Evolutionary conservation across 108 stramenopile genomes (phyloP).

Genomic region (Stephanodiscus triporus): DNA sequence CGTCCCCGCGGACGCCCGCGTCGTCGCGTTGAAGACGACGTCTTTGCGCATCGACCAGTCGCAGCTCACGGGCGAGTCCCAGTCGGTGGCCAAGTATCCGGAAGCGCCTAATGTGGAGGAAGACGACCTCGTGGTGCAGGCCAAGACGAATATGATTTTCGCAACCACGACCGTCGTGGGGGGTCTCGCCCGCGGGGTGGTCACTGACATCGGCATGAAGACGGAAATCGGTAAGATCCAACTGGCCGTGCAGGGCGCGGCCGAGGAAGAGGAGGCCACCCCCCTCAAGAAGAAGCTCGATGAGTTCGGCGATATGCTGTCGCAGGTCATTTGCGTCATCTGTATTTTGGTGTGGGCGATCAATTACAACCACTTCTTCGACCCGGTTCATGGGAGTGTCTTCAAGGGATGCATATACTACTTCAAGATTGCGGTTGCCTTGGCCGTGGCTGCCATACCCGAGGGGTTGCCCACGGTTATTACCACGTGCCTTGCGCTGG

Average conservation of each 20-base stretch:
- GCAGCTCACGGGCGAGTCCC: constrained; percentile 57
- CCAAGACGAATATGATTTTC: constrained; percentile 84
- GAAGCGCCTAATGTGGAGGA: constrained; percentile 21
- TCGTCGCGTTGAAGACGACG: constrained; percentile 40
- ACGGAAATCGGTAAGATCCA: constrained; percentile 88
- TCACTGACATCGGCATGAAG: constrained; percentile 69
- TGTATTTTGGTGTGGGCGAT: constrained; percentile 80
- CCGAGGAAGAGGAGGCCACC: constrained; percentile 70
- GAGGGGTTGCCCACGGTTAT: constrained; percentile 87
- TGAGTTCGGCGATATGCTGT: constrained; percentile 77
- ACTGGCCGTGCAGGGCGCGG: constrained; percentile 52
- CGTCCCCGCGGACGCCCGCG: constrained; percentile 75
- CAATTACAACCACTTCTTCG: constrained; percentile 64
- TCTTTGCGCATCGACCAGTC: constrained; percentile 48
- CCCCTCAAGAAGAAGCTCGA: constrained; percentile 88
- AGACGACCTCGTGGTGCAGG: constrained; percentile 55
- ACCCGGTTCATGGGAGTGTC: constrained; percentile 63
- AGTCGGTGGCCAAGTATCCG: constrained; percentile 36
- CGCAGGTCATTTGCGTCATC: constrained; percentile 76
- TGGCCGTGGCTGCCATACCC: constrained; percentile 89
- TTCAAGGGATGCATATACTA: constrained; percentile 69
- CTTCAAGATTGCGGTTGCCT: constrained; percentile 87
- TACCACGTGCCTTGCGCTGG: constrained; percentile 81
- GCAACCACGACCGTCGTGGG: constrained; percentile 75
- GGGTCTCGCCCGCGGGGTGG: constrained; percentile 70